phyloP scores from a whole-genome alignment of 139 green algal species.

The Nannochloris sp. region DNA sequence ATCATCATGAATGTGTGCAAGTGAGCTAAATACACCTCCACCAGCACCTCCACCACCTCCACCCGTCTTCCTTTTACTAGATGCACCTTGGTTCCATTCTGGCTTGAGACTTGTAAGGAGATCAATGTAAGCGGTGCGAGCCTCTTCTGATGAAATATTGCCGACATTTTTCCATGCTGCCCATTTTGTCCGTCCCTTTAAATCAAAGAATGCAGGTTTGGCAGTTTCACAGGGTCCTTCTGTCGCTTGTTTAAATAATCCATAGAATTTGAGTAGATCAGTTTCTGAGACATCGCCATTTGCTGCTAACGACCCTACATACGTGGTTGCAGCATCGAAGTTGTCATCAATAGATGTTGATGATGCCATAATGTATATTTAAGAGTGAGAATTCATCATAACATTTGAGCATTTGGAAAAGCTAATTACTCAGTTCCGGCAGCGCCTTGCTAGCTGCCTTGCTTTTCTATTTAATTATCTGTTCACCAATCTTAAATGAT shows the following conservation, averaged over 20 bases:
- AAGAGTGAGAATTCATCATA: too few relatives aligned
- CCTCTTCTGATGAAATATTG: neutral
- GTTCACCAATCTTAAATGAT: too few relatives aligned
- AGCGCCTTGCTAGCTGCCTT: too few relatives aligned
- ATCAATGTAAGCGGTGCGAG: conserved; percentile 14
- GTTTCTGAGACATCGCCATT: conserved; percentile 9
- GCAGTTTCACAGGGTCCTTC: conserved; percentile 21
- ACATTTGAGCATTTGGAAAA: too few relatives aligned
- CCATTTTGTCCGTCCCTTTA: conserved; percentile 34
- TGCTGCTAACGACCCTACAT: conserved; percentile 5
- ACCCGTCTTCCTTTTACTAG: neutral
- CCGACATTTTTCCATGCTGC: conserved; percentile 13
- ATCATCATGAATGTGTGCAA: conserved; percentile 11
- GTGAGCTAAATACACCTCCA: conserved; percentile 23
- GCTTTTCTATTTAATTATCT: too few relatives aligned
- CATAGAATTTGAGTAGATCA: conserved; percentile 35
- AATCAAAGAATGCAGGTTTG: conserved; percentile 40
- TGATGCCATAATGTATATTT: too few relatives aligned
- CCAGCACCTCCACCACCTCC: neutral
- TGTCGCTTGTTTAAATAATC: conserved; percentile 48
- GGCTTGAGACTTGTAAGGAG: neutral
- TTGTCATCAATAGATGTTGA: conserved; percentile 2
- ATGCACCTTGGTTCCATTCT: conserved; percentile 1
- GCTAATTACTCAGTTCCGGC: too few relatives aligned
- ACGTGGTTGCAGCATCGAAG: conserved; percentile 29